These are phyloP conservation scores for Daldinia childiae DNA, from an alignment of 495 filamentous ascomycete genomes.

Conservation along the genomic window DNA sequence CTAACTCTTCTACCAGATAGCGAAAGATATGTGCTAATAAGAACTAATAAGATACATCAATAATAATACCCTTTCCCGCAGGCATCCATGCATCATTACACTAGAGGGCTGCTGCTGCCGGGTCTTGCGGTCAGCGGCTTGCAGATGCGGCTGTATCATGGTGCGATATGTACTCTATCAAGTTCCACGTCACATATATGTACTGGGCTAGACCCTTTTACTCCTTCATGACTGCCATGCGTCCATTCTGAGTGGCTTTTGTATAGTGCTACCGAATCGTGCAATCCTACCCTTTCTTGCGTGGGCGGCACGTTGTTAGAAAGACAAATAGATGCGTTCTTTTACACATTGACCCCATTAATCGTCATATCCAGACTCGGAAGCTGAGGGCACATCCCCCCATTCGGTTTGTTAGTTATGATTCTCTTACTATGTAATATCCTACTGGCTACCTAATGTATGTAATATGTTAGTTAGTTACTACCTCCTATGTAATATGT, in stretches of 20 bases:
- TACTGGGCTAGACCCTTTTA: conserved; percentile 31
- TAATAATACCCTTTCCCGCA: conserved; percentile 19
- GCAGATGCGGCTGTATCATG: conserved; percentile 46
- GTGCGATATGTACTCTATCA: conserved; percentile 31
- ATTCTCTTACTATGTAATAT: not conserved
- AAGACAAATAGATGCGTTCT: conserved; percentile 24
- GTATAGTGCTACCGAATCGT: conserved; percentile 39
- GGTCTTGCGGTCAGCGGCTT: conserved; percentile 41
- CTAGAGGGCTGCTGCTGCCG: conserved; percentile 13
- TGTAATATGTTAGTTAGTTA: not conserved
- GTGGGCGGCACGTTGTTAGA: conserved; percentile 37
- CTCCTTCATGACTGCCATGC: conserved; percentile 20
- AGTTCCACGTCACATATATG: conserved; percentile 37
- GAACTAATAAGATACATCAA: conserved; percentile 26
- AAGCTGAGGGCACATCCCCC: conserved; percentile 19
- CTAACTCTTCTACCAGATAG: not conserved
- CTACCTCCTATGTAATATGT: too few species aligned
- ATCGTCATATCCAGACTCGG: conserved; percentile 25
- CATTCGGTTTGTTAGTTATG: not conserved
- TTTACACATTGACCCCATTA: conserved; percentile 19
- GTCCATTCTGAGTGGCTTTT: conserved; percentile 24
- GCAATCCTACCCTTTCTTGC: conserved; percentile 40
- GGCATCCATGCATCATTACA: conserved; percentile 28
- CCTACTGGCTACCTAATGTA: not conserved
- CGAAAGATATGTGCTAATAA: conserved; percentile 17